phyloP scores from a whole-genome alignment of 768 basidiomycete species.

The Dacryopinax spathularia region DNA sequence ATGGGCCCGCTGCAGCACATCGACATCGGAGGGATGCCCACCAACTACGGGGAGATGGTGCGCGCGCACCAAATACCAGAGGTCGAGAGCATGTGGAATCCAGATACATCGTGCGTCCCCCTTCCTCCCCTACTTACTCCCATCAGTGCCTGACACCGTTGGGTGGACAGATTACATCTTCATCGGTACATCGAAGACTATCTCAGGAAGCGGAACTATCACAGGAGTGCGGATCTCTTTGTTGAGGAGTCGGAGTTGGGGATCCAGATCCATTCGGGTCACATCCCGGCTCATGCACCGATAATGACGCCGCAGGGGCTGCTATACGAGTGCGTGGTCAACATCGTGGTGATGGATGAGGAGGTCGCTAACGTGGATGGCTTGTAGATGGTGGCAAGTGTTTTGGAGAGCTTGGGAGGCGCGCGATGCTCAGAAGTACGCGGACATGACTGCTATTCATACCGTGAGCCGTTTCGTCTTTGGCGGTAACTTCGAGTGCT shows the following conservation, averaged over 20 bases:
- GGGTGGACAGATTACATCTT: conserved; percentile 58
- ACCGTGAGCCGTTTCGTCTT: conserved; percentile 57
- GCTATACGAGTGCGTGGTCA: conserved; percentile 54
- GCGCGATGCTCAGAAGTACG: conserved; percentile 71
- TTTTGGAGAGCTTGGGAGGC: conserved; percentile 38
- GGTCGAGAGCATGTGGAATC: conserved; percentile 42
- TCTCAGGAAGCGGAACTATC: conserved; percentile 63
- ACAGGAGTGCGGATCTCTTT: conserved; percentile 56
- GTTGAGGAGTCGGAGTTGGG: conserved; percentile 42
- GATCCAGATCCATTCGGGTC: background rate
- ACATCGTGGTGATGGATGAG: conserved; percentile 8
- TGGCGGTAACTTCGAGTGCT: conserved; percentile 30
- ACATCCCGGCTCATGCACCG: conserved; percentile 46
- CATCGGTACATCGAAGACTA: conserved; percentile 63
- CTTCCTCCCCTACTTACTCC: conserved; percentile 1
- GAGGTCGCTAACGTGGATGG: conserved; percentile 5
- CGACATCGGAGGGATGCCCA: background rate
- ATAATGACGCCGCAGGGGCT: conserved; percentile 74
- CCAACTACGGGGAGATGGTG: conserved; percentile 4
- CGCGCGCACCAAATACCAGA: conserved; percentile 7
- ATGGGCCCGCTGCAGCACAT: background rate
- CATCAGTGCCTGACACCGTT: background rate
- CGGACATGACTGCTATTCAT: conserved; percentile 48
- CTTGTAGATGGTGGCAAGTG: conserved; percentile 69
- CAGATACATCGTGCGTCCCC: conserved; percentile 59